A percentile compares a stretch with the other conserved stretches of the same genome.
These are phyloP conservation scores for Lentinula sp. DNA, from an alignment of 768 basidiomycete genomes.

Conservation along the genomic window DNA sequence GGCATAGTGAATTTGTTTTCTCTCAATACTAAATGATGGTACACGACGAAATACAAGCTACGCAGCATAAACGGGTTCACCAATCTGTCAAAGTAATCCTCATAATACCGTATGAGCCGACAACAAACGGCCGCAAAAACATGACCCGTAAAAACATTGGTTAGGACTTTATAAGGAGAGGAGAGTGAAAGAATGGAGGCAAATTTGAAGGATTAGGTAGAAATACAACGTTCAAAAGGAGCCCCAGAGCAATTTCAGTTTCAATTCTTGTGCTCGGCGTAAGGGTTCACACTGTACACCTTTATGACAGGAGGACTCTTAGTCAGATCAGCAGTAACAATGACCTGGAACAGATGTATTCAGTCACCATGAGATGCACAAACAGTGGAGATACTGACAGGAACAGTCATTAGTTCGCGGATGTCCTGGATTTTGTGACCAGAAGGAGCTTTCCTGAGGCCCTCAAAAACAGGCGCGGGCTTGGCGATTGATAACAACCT, in stretches of 20 bases:
- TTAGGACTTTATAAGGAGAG: not conserved
- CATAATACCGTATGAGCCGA: conserved; percentile 8
- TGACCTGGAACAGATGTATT: conserved; percentile 50
- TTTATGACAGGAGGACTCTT: conserved; percentile 97
- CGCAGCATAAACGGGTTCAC: conserved; percentile 9
- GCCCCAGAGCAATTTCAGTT: not conserved
- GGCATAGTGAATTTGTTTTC: not conserved
- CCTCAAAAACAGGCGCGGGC: conserved; percentile 76
- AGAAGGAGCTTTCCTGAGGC: conserved; percentile 59
- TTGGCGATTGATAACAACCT: conserved; percentile 72
- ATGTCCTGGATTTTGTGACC: conserved; percentile 98
- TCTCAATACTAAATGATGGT: conserved; percentile 10
- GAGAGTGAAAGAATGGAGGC: not conserved
- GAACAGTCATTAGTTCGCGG: conserved; percentile 87
- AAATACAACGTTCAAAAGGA: conserved; percentile 2
- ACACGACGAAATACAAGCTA: conserved; percentile 16
- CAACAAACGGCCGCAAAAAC: not conserved
- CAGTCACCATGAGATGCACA: conserved; percentile 1
- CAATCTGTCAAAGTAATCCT: conserved; percentile 7
- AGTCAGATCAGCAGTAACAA: conserved; percentile 90
- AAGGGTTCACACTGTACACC: conserved; percentile 94
- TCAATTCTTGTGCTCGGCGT: conserved; percentile 49
- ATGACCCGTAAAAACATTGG: not conserved
- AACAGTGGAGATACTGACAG: conserved; percentile 45
- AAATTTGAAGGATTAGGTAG: conserved; percentile 1